Evolutionary conservation across 768 basidiomycete species (phyloP).

Genomic region (Kwoniella dendrophila): DNA sequence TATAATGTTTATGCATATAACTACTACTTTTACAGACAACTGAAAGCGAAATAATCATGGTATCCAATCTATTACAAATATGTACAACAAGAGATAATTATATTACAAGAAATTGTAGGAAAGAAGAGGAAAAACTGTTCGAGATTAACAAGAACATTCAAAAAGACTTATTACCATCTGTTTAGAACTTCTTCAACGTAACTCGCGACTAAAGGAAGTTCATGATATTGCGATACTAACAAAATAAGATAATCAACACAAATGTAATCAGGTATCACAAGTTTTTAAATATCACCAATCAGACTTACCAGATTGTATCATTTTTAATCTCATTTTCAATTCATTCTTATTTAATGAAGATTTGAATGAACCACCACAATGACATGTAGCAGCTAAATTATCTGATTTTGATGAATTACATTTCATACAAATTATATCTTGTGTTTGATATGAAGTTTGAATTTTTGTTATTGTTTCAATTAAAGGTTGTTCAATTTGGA

Average conservation of each 20-base stretch:
- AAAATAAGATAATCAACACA: background rate
- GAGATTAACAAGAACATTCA: too few species aligned
- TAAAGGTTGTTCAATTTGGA: slow-evolving; percentile 80
- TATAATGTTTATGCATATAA: too few species aligned
- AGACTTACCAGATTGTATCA: slow-evolving; percentile 66
- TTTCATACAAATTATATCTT: slow-evolving; percentile 79
- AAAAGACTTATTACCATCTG: slow-evolving; percentile 46
- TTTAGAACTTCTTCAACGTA: slow-evolving; percentile 46
- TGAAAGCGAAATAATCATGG: too few species aligned
- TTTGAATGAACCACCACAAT: slow-evolving; percentile 82
- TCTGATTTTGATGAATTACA: slow-evolving; percentile 90
- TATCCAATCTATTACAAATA: too few species aligned
- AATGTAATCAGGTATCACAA: background rate
- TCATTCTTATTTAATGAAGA: slow-evolving; percentile 74
- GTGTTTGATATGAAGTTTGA: slow-evolving; percentile 76
- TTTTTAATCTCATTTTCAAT: slow-evolving; percentile 69
- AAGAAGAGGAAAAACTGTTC: too few species aligned
- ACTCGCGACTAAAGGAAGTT: slow-evolving; percentile 47
- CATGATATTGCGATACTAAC: slow-evolving; percentile 54
- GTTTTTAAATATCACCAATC: background rate
- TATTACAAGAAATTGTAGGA: too few species aligned
- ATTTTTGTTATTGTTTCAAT: slow-evolving; percentile 73
- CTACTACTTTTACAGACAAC: too few species aligned
- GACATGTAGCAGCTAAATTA: slow-evolving; percentile 79
- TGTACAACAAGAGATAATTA: too few species aligned